Conservation (phyloP, 2,329 filamentous ascomycete genomes). For the Aspergillus sp. region DNA sequence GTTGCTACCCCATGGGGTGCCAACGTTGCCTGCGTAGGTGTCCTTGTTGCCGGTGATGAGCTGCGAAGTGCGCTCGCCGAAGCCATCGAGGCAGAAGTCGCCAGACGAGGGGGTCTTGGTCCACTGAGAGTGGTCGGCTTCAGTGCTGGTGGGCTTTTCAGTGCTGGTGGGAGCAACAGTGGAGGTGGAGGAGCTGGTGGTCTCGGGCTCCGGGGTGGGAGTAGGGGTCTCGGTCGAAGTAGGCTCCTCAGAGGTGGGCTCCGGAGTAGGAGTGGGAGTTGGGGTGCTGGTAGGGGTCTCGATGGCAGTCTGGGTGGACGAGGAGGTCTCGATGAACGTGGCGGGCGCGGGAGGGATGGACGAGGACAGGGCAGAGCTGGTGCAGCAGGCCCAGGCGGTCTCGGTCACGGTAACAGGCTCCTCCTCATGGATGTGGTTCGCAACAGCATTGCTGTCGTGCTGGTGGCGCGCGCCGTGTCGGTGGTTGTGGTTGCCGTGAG, state of each 20-base stretch:
- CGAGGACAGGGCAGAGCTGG: slow-evolving; percentile 1
- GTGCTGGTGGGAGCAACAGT: slow-evolving; percentile 6
- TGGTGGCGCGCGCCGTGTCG: slow-evolving; percentile 20
- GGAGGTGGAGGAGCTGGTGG: neutral
- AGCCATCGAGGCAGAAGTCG: slow-evolving; percentile 25
- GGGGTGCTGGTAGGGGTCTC: slow-evolving; percentile 8
- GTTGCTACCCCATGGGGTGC: slow-evolving; percentile 42
- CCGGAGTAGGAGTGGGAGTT: neutral
- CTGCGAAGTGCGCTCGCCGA: slow-evolving; percentile 31
- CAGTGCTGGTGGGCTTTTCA: slow-evolving; percentile 1
- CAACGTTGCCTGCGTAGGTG: slow-evolving; percentile 37
- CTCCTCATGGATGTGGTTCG: slow-evolving; percentile 12
- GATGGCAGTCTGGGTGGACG: slow-evolving; percentile 3
- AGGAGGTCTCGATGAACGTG: neutral
- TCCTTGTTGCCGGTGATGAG: slow-evolving; percentile 18
- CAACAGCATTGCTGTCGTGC: slow-evolving; percentile 8
- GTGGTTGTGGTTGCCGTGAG: slow-evolving; percentile 28
- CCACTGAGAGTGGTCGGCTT: slow-evolving; percentile 19
- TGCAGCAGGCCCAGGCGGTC: slow-evolving; percentile 12
- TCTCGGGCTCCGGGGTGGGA: neutral
- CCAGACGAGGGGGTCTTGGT: slow-evolving; percentile 21
- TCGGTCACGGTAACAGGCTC: slow-evolving; percentile 20
- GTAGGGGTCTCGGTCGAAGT: slow-evolving; percentile 9
- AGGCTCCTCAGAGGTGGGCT: neutral
- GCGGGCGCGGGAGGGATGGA: neutral